Evolutionary conservation across 202 grass and related monocot species (phyloP), one percentile per base, ranked within the genome.

Genomic region (Carex arenaria): DNA sequence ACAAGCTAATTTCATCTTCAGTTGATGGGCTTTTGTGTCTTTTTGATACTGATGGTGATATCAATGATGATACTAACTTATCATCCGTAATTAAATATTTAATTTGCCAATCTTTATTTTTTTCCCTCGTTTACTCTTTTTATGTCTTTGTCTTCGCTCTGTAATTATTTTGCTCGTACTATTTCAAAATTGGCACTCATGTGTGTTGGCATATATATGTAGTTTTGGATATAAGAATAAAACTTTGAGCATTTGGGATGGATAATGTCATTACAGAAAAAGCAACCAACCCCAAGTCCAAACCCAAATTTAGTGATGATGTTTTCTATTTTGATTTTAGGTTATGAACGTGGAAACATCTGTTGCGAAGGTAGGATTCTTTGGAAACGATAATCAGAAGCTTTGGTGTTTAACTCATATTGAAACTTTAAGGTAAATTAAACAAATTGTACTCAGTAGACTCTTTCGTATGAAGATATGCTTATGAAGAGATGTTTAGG

Each of bases 341-440:
- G 95, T 98, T 86, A 93, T 98, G 89, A 98, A 98, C 85, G 93
- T 43, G 49, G 95, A 91, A 76, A 95, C 95, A 82, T 98, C 95
- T 86, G 84, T 95, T 93, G 83, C 89, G 30, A 98, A 90, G 84
- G 83, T 92, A 78, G 92, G 95, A 0, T 98, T 98, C 78, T 93
- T 89, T 89, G 92, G 95, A 49, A 93, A 81, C 59, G 84, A 31
- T 34, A 89, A 92, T 90, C 80, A 90, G 83, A 98, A 95, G 73
- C 88, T 95, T 87, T 95, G 95, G 95, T 95, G 92, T 87, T 86
- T 98, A 75, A 98, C 89, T 34, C 92, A 95, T 86, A 95, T 95
- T 91, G 90, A 95, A 86, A 95, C 92, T 60, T 53, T 98, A 88
- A 98, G 95, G 95, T 94, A 90, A 66, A 45, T 40, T 87, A 34